Evolutionary conservation across 1,284 basidiomycete species (phyloP), one percentile per base, ranked within the genome.

Genomic region (Ganoderma sinense): DNA sequence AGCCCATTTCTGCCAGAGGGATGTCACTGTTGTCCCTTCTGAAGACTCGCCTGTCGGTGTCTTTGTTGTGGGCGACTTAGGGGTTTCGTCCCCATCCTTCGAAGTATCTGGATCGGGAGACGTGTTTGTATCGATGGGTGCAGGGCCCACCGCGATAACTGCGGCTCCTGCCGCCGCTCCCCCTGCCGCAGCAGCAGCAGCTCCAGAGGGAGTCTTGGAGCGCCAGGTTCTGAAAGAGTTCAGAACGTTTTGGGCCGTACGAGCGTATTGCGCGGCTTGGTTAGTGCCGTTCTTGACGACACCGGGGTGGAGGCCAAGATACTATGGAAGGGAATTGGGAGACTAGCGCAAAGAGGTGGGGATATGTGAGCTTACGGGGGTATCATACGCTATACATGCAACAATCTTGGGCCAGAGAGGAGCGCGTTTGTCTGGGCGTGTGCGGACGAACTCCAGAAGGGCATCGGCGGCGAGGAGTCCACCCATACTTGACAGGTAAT

Each of bases 401-500:
- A 94, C 85, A 61, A 97, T 92, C 62, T 88, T 89, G 1, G 95
- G 95, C 95, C 95, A 97, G 1, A 96, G 80, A 0, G 92, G 91
- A 2, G 89, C 87, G n/a, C 78, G 74, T 62, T 80, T 81, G 74
- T 94, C 91, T 14, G 90, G 87, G 26, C 90, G 82, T 40, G 90
- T 85, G 20, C 85, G 83, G 26, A 90, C 85, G 71, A 97, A 94
- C 73, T 91, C 92, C 33, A 93, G 82, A 29, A 96, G 83, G 1
- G 94, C 89, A 76, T 98, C 97, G 2, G 96, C 94, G 33, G 94
- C 93, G 0, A 98, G 86, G 18, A 97, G 82, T 2, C 95, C 95
- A 16, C 95, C 95, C 95, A 97, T 97, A 75, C 95, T 97, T 74
- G 13, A 39, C 8, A 48, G n/a, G 10, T 16, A 29, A 2, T 59